Evolutionary conservation across 2,329 filamentous ascomycete genomes (phyloP), one percentile per base, ranked within the genome.

Genomic region (Coleophoma crateriformis): DNA sequence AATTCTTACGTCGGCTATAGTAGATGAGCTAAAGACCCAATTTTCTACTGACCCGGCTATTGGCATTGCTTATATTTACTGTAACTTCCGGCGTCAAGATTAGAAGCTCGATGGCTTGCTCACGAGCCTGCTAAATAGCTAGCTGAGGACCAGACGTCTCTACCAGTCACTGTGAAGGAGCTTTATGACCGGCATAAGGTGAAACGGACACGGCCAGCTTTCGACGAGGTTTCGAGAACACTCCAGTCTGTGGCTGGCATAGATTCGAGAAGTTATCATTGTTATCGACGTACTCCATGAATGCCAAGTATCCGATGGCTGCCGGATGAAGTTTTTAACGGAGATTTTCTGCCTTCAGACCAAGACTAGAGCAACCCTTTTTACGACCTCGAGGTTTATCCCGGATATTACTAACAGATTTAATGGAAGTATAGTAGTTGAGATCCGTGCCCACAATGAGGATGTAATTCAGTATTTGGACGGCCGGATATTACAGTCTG

Each of bases 261-360:
- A 13, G 3, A 8, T 13, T 38, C 35, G 11, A 14, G 47, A 6
- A 6, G 13, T 42, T 52, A 12, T 58, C 51, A 34, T 58, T 27
- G 37, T 58, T 13, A 45, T 57, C 35, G 56, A 58, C 47, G 56
- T 50, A 14, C 45, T 58, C 7, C 54, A 58, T 38, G 54, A 58
- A 42, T 58, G 53, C n/a, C 12, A 48, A 1, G 50, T 42, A 11
- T 32, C 45, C 2, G 43, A 33, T 22, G 46, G 38, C 22, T 48
- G 17, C n/a, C 14, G 35, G 8, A 10, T 10, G 8, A 10, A 27
- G 8, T 7, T 38, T 13, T 13, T 14, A 14, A 8, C 35, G 8
- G 6, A 38, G 12, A n/a, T n/a, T 8, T 7, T 8, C 7, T 3
- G 15, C 13, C 35, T 38, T 12, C 15, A n/a, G 35, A 13, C 13